Evolutionary conservation across 768 basidiomycete species (phyloP).

Genomic region (Butyriboletus loyo): DNA sequence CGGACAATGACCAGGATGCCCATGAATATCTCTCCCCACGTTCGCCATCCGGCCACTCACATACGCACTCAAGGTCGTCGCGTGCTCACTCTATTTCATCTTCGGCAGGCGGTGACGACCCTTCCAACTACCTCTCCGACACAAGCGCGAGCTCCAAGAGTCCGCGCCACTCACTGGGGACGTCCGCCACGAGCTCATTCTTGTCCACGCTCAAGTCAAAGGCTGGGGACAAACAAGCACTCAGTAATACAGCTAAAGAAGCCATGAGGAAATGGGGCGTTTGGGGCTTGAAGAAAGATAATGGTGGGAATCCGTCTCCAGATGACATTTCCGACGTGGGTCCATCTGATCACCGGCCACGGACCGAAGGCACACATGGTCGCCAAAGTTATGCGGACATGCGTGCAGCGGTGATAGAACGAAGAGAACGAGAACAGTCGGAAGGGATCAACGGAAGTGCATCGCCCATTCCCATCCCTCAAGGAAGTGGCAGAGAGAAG

Average conservation of each 20-base stretch:
- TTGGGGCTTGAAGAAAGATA: slow-evolving; percentile 68
- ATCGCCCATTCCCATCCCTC: slow-evolving; percentile 37
- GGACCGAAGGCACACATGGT: slow-evolving; percentile 38
- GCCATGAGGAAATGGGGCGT: slow-evolving; percentile 91
- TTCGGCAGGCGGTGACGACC: slow-evolving; percentile 27
- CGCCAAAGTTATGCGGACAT: slow-evolving; percentile 71
- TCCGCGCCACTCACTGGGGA: slow-evolving; percentile 42
- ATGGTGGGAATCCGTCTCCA: slow-evolving; percentile 21
- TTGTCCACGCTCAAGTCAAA: slow-evolving; percentile 77
- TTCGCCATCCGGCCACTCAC: slow-evolving; percentile 47
- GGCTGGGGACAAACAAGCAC: slow-evolving; percentile 77
- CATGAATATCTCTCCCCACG: slow-evolving; percentile 30
- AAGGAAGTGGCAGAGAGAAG: slow-evolving; percentile 21
- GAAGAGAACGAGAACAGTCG: slow-evolving; percentile 46
- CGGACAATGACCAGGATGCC: slow-evolving; percentile 20
- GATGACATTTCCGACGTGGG: slow-evolving; percentile 46
- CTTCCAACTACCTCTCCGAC: slow-evolving; percentile 33
- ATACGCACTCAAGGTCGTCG: slow-evolving; percentile 26
- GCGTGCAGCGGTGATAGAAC: slow-evolving; percentile 69
- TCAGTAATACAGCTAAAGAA: slow-evolving; percentile 83
- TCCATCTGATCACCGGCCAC: slow-evolving; percentile 34
- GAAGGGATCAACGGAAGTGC: slow-evolving; percentile 17
- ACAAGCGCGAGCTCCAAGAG: slow-evolving; percentile 28
- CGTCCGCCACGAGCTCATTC: slow-evolving; percentile 51
- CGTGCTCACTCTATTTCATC: slow-evolving; percentile 38